phyloP scores from a whole-genome alignment of 805 yeast species.

The Kuraishia molischiana region DNA sequence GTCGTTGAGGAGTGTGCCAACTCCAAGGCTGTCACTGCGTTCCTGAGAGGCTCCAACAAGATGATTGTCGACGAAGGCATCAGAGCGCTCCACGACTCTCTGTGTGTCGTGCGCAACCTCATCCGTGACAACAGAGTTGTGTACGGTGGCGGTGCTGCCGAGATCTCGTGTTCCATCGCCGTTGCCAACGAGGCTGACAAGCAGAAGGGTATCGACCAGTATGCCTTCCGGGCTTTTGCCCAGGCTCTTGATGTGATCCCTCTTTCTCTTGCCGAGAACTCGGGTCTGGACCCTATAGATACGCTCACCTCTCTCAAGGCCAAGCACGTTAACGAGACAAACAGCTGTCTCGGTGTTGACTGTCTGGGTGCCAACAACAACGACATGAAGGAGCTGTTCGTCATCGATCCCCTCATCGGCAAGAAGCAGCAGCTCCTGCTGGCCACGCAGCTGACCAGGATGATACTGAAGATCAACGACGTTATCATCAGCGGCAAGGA shows the following conservation, averaged over 20 bases:
- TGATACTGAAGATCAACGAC: conserved; percentile 95
- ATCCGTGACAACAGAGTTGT: conserved; percentile 88
- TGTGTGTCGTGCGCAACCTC: conserved; percentile 95
- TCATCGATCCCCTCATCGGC: conserved; percentile 94
- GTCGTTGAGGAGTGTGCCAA: conserved; percentile 86
- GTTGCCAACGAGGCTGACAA: conserved; percentile 87
- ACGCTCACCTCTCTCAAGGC: conserved; percentile 78
- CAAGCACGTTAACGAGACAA: conserved; percentile 66
- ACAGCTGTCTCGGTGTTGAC: conserved; percentile 80
- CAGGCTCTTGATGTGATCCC: conserved; percentile 88
- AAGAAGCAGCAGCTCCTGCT: conserved; percentile 91
- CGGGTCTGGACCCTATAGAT: conserved; percentile 92
- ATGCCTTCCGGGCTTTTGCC: conserved; percentile 93
- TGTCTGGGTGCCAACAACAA: conserved; percentile 82
- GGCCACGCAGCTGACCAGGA: conserved; percentile 96
- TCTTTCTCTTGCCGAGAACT: conserved; percentile 92
- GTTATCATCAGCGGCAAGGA: conserved; percentile 55
- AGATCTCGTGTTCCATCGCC: conserved; percentile 85
- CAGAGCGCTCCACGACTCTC: conserved; percentile 92
- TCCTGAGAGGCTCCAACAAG: conserved; percentile 91
- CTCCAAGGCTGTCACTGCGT: conserved; percentile 83
- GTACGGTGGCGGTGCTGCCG: conserved; percentile 99
- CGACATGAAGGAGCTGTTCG: conserved; percentile 91
- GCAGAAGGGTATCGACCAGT: conserved; percentile 93
- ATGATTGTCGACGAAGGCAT: conserved; percentile 97